Conservation (phyloP, 805 yeast species). For the Candida bentonensis region DNA sequence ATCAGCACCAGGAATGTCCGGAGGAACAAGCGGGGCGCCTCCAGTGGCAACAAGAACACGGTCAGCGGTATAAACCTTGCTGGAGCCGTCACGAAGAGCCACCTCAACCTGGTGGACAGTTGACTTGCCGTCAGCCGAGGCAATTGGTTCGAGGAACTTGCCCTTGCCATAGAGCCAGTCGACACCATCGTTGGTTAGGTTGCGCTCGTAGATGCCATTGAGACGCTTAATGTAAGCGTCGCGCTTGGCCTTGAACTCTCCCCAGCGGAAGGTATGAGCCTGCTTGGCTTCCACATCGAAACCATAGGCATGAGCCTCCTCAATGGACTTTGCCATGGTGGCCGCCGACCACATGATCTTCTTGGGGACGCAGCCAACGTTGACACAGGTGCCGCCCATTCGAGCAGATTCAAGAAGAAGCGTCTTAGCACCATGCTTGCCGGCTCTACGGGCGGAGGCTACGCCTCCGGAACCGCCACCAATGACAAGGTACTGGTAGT, state of each 20-base stretch:
- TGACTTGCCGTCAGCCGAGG: slow-evolving; percentile 29
- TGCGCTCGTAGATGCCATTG: slow-evolving; percentile 87
- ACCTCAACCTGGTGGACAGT: slow-evolving; percentile 53
- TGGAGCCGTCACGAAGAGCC: slow-evolving; percentile 44
- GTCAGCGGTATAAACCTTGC: slow-evolving; percentile 58
- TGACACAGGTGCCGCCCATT: slow-evolving; percentile 97
- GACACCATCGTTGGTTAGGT: slow-evolving; percentile 78
- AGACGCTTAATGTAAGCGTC: slow-evolving; percentile 81
- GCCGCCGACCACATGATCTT: slow-evolving; percentile 98
- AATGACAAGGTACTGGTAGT: slow-evolving; percentile 84
- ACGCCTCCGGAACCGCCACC: slow-evolving; percentile 99
- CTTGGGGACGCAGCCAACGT: slow-evolving; percentile 98
- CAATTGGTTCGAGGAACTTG: slow-evolving; percentile 37
- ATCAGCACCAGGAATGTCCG: slow-evolving; percentile 65
- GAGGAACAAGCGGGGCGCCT: slow-evolving; percentile 66
- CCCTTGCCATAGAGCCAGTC: slow-evolving; percentile 83
- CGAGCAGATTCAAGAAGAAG: slow-evolving; percentile 64
- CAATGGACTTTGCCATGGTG: slow-evolving; percentile 64
- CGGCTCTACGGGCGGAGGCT: slow-evolving; percentile 96
- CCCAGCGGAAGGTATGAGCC: slow-evolving; percentile 67
- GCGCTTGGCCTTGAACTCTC: slow-evolving; percentile 65
- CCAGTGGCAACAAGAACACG: slow-evolving; percentile 86
- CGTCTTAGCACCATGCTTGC: slow-evolving; percentile 77
- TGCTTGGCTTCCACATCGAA: slow-evolving; percentile 44
- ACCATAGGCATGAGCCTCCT: slow-evolving; percentile 73